A percentile compares a stretch with the other conserved stretches of the same genome.
These are phyloP conservation scores for Xylariaceae sp. DNA, from an alignment of 2,329 filamentous ascomycete species.

Conservation along the genomic window DNA sequence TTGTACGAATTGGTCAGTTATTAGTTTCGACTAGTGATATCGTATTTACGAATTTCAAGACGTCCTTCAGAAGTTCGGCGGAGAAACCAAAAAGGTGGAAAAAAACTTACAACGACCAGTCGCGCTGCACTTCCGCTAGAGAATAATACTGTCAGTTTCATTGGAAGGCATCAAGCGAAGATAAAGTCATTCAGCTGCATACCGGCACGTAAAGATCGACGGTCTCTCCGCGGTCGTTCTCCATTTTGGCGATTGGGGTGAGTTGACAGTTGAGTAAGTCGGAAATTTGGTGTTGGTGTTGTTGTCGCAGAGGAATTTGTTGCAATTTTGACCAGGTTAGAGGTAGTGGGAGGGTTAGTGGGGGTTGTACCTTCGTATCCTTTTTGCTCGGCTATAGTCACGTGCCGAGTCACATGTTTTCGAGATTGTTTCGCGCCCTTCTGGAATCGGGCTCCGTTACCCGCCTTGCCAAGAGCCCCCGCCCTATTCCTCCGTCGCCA, in stretches of 20 bases:
- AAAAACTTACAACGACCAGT: conserved; percentile 26
- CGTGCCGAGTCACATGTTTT: conserved; percentile 40
- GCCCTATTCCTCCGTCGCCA: not conserved
- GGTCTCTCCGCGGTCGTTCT: conserved; percentile 99
- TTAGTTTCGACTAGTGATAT: not conserved
- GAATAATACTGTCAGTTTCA: conserved; percentile 20
- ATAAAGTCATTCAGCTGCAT: conserved; percentile 7
- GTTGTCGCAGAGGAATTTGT: conserved; percentile 32
- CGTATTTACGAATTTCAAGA: not conserved
- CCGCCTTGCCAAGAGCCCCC: conserved; percentile 14
- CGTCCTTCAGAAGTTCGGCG: not conserved
- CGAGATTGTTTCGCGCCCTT: conserved; percentile 36
- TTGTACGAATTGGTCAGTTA: conserved; percentile 7
- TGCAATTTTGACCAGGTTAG: conserved; percentile 38
- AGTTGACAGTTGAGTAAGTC: conserved; percentile 28
- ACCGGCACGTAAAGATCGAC: conserved; percentile 86
- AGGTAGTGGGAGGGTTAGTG: conserved; percentile 29
- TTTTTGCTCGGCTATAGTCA: conserved; percentile 34
- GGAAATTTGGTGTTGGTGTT: conserved; percentile 33
- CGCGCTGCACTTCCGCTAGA: conserved; percentile 86
- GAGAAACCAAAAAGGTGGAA: not conserved
- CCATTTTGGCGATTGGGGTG: conserved; percentile 73
- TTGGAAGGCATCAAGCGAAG: not conserved
- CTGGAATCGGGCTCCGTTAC: not conserved
- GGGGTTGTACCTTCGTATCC: conserved; percentile 25